phyloP scores from a whole-genome alignment of 2,329 filamentous ascomycete genomes.

The Thelonectria olida region DNA sequence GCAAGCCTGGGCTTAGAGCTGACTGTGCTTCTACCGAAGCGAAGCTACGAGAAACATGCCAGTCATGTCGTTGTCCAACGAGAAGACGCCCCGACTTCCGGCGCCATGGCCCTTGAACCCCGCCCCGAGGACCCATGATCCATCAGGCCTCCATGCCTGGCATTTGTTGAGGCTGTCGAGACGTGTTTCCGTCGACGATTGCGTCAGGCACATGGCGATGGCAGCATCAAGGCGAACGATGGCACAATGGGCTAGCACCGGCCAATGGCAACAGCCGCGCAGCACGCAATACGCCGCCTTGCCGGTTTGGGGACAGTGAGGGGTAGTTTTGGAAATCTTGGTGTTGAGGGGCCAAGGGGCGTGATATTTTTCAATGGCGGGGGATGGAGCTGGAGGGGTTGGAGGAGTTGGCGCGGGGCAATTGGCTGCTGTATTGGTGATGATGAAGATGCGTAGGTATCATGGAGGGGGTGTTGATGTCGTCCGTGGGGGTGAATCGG shows the following conservation, averaged over 20 bases:
- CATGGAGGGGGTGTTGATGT: background rate
- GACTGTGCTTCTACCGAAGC: background rate
- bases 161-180: background rate
- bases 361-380: background rate
- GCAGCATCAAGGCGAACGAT: slow-evolving; percentile 37
- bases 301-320: slow-evolving; percentile 38
- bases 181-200: slow-evolving; percentile 24
- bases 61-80: background rate
- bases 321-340: slow-evolving; percentile 19
- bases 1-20: too few species aligned
- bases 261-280: slow-evolving; percentile 29
- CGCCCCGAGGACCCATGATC: slow-evolving; percentile 12
- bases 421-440: background rate
- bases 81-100: slow-evolving; percentile 24
- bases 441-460: background rate
- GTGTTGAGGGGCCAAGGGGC: background rate
- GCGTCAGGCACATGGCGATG: slow-evolving; percentile 40
- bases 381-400: background rate
- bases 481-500: too few species aligned
- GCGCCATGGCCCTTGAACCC: slow-evolving; percentile 8
- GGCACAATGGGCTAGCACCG: slow-evolving; percentile 31
- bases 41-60: background rate
- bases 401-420: slow-evolving; percentile 6
- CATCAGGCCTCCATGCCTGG: too few species aligned
- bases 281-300: slow-evolving; percentile 41